Evolutionary conservation across 2,329 filamentous ascomycete genomes (phyloP).

Genomic region (Colletotrichum siamense): DNA sequence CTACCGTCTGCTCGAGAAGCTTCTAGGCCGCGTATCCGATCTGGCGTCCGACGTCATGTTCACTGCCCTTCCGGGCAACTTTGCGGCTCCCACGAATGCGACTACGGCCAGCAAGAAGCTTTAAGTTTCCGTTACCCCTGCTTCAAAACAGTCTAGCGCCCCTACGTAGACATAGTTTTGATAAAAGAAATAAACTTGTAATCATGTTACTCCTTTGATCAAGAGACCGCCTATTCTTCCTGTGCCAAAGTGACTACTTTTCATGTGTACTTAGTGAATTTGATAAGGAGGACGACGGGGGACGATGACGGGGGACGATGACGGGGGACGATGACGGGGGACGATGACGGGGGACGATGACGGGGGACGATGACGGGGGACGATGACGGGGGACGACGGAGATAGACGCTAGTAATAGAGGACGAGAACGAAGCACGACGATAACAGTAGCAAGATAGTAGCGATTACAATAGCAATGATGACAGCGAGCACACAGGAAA

Average conservation of each 20-base stretch:
- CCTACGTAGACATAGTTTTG: background rate
- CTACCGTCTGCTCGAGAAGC: background rate
- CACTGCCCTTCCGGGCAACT: background rate
- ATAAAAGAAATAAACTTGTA: background rate
- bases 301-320: no score
- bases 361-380: no score
- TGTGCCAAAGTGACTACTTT: no score
- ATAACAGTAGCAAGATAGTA: accelerated
- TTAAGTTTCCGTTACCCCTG: accelerated
- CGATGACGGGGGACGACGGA: no score
- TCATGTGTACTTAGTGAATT: no score
- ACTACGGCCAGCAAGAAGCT: background rate
- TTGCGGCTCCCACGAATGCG: background rate
- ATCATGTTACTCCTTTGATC: background rate
- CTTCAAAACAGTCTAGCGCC: background rate
- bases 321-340: no score
- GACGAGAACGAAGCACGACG: no score
- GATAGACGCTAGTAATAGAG: no score
- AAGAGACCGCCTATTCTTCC: background rate
- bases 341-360: no score
- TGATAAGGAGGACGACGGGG: no score
- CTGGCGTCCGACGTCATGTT: background rate
- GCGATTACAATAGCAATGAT: no score
- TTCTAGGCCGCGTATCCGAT: background rate
- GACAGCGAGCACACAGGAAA: no score